These are phyloP conservation scores for Tricholoma sp. DNA, from an alignment of 768 basidiomycete genomes.

Conservation along the genomic window DNA sequence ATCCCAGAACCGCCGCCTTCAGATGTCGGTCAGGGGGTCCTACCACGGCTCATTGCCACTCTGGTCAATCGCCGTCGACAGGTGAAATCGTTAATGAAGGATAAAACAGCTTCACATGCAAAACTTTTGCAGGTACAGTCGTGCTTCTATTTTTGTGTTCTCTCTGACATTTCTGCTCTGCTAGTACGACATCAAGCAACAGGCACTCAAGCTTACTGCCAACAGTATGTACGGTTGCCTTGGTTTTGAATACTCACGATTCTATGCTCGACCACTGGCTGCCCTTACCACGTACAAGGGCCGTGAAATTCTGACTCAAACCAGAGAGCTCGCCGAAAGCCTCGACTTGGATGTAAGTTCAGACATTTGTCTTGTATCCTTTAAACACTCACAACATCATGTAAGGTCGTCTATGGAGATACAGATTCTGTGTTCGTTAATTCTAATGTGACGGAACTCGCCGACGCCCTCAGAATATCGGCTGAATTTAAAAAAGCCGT, in stretches of 20 bases:
- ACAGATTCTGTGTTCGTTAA: slow-evolving; percentile 99
- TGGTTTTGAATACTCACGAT: slow-evolving; percentile 94
- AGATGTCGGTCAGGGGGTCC: slow-evolving; percentile 74
- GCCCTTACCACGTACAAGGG: slow-evolving; percentile 97
- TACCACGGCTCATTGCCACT: slow-evolving; percentile 97
- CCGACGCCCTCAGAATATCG: slow-evolving; percentile 89
- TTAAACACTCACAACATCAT: background rate
- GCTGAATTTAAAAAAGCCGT: slow-evolving; percentile 92
- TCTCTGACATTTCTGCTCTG: background rate
- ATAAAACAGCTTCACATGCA: slow-evolving; percentile 61
- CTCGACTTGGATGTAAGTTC: slow-evolving; percentile 78
- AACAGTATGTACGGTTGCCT: slow-evolving; percentile 99
- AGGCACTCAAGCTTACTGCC: slow-evolving; percentile 94
- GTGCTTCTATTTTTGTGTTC: background rate
- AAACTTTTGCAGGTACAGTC: slow-evolving; percentile 74
- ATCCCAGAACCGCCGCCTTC: slow-evolving; percentile 84
- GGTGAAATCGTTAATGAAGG: slow-evolving; percentile 95
- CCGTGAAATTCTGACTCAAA: slow-evolving; percentile 93
- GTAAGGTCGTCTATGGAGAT: slow-evolving; percentile 97
- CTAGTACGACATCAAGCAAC: slow-evolving; percentile 95
- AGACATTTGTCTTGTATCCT: background rate
- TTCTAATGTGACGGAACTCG: slow-evolving; percentile 84
- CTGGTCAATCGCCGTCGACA: slow-evolving; percentile 85
- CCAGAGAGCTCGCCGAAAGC: slow-evolving; percentile 87
- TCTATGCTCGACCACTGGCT: slow-evolving; percentile 95